Conservation (phyloP, 208 protist species). For the Angomonas deanei region DNA sequence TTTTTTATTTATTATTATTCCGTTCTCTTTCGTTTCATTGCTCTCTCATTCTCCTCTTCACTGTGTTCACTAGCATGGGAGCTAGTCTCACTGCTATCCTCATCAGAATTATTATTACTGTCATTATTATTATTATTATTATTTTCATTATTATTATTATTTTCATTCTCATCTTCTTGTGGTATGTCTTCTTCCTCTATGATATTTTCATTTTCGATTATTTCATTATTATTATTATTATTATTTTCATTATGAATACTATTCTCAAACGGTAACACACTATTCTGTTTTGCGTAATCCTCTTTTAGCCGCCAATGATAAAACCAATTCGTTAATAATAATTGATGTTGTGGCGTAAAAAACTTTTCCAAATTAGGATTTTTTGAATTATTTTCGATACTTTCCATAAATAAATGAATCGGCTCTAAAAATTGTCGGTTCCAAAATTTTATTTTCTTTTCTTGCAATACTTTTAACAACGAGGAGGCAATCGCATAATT, state of each 20-base stretch:
- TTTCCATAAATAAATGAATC: too few species aligned
- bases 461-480: neutral
- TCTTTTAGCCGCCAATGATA: neutral
- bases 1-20: neutral
- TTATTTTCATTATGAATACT: neutral
- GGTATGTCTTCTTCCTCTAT: neutral
- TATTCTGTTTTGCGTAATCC: neutral
- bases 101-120: neutral
- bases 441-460: too few species aligned
- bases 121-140: neutral
- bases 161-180: neutral
- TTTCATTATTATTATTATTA: neutral
- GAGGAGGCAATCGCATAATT: neutral
- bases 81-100: neutral
- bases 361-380: too few species aligned
- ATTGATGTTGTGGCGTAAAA: too few species aligned
- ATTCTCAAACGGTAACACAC: neutral
- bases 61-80: neutral
- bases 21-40: neutral
- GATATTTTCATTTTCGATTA: neutral
- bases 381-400: neutral
- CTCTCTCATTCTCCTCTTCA: neutral
- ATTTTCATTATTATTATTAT: neutral
- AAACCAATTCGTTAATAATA: neutral
- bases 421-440: too few species aligned